Evolutionary conservation across 345 rosid genomes (phyloP).

Genomic region (Aquilaria sinensis): DNA sequence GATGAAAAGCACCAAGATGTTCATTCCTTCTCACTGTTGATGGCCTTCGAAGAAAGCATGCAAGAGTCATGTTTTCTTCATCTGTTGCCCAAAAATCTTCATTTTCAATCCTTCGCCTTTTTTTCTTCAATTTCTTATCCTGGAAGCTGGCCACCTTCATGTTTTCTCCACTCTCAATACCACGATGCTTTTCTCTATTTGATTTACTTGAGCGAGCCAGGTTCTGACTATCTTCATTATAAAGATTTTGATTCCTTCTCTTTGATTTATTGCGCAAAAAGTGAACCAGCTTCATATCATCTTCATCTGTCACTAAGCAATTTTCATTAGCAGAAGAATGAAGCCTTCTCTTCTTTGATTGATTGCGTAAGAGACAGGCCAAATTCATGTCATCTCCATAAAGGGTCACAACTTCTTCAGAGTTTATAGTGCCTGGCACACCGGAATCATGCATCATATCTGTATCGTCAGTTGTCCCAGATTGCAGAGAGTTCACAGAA

Average conservation of each 20-base stretch:
- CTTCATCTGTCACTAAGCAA: constrained; percentile 8
- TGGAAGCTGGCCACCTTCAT: constrained; percentile 17
- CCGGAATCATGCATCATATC: constrained; percentile 10
- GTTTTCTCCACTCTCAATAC: constrained; percentile 10
- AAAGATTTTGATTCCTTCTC: constrained; percentile 10
- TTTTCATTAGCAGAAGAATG: too few relatives aligned
- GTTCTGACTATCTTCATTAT: background rate
- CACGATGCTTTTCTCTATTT: too few relatives aligned
- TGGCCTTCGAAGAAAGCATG: background rate
- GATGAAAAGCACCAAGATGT: too few relatives aligned
- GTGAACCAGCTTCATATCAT: constrained; percentile 14
- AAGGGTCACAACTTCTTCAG: background rate
- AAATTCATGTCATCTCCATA: background rate
- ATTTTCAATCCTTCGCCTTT: constrained; percentile 2
- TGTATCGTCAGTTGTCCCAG: constrained; percentile 9
- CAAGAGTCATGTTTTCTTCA: background rate
- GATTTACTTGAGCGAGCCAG: too few relatives aligned
- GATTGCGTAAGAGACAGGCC: background rate
- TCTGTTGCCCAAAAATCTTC: background rate
- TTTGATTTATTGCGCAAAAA: constrained; percentile 11
- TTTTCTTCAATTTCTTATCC: constrained; percentile 13
- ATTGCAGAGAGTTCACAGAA: background rate
- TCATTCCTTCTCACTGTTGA: too few relatives aligned
- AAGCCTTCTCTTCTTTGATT: background rate
- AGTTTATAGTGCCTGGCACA: background rate